phyloP scores from a whole-genome alignment of 768 basidiomycete genomes.

The Dictyophora rubrovolvata region DNA sequence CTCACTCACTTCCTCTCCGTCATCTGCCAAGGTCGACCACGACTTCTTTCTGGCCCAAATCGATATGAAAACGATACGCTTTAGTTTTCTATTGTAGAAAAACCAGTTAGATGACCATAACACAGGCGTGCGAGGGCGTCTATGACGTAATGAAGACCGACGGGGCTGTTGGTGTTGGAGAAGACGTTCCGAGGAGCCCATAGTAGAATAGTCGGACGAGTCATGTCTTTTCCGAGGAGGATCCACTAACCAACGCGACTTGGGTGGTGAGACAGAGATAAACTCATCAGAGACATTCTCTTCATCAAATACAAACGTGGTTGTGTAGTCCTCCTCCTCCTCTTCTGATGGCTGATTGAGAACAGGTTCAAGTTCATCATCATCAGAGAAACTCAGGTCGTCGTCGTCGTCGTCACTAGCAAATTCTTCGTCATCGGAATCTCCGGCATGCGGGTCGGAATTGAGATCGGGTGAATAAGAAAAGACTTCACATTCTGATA shows the following conservation, averaged over 20 bases:
- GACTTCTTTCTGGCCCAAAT: constrained; percentile 75
- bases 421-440: constrained; percentile 62
- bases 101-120: constrained; percentile 98
- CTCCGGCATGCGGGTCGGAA: constrained; percentile 85
- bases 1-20: constrained; percentile 27
- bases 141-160: neutral
- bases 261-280: constrained; percentile 13
- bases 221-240: constrained; percentile 20
- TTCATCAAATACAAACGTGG: constrained; percentile 69
- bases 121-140: constrained; percentile 48
- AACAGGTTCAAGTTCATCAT: constrained; percentile 34
- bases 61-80: constrained; percentile 85
- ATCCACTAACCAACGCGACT: constrained; percentile 28
- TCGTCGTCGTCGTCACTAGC: constrained; percentile 45
- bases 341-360: constrained; percentile 26
- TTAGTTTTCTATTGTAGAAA: constrained; percentile 87
- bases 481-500: constrained; percentile 91
- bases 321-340: constrained; percentile 53
- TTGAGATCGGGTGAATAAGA: constrained; percentile 90
- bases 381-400: constrained; percentile 30
- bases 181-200: neutral
- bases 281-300: constrained; percentile 57
- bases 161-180: neutral
- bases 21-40: constrained; percentile 36
- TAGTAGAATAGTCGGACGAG: constrained; percentile 23